phyloP scores from a whole-genome alignment of 768 basidiomycete species.

The Grammothele lineata region DNA sequence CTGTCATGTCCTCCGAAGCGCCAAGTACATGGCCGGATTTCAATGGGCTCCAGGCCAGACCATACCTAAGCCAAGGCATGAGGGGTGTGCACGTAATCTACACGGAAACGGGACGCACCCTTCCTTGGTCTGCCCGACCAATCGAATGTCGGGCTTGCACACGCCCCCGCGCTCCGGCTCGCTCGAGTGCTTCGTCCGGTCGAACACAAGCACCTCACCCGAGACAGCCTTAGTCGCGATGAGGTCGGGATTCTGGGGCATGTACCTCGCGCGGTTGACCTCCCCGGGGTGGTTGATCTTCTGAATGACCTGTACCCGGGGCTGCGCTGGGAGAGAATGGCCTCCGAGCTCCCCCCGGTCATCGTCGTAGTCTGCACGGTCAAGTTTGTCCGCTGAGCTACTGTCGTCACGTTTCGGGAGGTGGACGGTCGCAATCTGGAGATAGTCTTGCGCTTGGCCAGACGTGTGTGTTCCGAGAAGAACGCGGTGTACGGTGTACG shows the following conservation, averaged over 20 bases:
- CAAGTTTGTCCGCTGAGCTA: conserved; percentile 72
- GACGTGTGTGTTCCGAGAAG: conserved; percentile 98
- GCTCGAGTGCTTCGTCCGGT: conserved; percentile 93
- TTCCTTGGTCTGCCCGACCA: conserved; percentile 89
- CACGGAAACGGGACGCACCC: conserved; percentile 53
- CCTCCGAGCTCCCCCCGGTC: conserved; percentile 94
- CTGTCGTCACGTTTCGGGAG: conserved; percentile 79
- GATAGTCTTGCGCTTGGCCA: conserved; percentile 87
- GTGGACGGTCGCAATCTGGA: conserved; percentile 92
- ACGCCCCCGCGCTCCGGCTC: conserved; percentile 83
- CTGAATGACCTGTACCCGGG: conserved; percentile 87
- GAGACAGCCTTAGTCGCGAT: conserved; percentile 92
- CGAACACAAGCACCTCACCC: conserved; percentile 93
- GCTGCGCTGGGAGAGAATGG: conserved; percentile 77
- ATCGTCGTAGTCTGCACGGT: conserved; percentile 80
- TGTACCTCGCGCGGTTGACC: conserved; percentile 96
- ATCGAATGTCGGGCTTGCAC: conserved; percentile 86
- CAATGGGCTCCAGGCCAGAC: conserved; percentile 86
- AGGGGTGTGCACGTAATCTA: background rate
- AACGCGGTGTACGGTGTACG: conserved; percentile 92
- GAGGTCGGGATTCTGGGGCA: conserved; percentile 98
- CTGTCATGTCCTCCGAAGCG: conserved; percentile 93
- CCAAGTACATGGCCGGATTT: conserved; percentile 84
- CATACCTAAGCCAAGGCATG: conserved; percentile 68
- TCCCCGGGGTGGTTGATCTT: conserved; percentile 94